Evolutionary conservation across 2,329 filamentous ascomycete genomes (phyloP).

Genomic region (Periconia macrospinosa): DNA sequence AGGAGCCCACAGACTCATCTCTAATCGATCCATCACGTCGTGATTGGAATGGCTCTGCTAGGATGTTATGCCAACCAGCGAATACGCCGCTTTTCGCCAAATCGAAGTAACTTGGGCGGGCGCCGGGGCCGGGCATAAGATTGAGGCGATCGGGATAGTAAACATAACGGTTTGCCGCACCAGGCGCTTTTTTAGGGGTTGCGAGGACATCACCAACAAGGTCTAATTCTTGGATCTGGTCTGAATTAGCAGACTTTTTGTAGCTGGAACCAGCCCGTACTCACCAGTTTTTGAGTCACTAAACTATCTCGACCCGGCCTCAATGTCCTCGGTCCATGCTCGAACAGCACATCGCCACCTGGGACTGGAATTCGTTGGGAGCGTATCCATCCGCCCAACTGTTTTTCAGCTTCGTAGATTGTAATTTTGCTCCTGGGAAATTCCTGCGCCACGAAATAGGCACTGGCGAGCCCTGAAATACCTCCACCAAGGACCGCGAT

Average conservation of each 20-base stretch:
- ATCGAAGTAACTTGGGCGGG: constrained; percentile 34
- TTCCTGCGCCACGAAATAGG: constrained; percentile 71
- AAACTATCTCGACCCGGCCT: constrained; percentile 62
- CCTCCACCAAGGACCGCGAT: constrained; percentile 57
- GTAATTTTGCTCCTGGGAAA: constrained; percentile 73
- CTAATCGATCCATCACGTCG: constrained; percentile 40
- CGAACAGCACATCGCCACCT: constrained; percentile 71
- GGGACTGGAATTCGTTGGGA: constrained; percentile 65
- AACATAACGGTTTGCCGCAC: constrained; percentile 70
- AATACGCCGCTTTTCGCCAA: constrained; percentile 60
- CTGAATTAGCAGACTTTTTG: constrained; percentile 3
- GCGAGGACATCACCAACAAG: constrained; percentile 60
- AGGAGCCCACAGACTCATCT: constrained; percentile 75
- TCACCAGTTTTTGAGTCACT: constrained; percentile 71
- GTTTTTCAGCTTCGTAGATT: constrained; percentile 72
- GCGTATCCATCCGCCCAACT: constrained; percentile 82
- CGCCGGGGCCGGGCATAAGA: constrained; percentile 30
- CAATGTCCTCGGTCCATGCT: constrained; percentile 80
- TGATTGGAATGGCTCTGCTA: constrained; percentile 42
- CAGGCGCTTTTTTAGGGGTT: constrained; percentile 54
- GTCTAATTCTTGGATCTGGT: constrained; percentile 60
- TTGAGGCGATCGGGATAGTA: constrained; percentile 88
- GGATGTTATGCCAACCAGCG: constrained; percentile 44
- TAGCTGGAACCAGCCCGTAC: constrained; percentile 19
- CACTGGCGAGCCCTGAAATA: constrained; percentile 55